A percentile compares a stretch with the other conserved stretches of the same genome.
phyloP scores from a whole-genome alignment of 2,329 filamentous ascomycete species.

The Hypomyces perniciosus region DNA sequence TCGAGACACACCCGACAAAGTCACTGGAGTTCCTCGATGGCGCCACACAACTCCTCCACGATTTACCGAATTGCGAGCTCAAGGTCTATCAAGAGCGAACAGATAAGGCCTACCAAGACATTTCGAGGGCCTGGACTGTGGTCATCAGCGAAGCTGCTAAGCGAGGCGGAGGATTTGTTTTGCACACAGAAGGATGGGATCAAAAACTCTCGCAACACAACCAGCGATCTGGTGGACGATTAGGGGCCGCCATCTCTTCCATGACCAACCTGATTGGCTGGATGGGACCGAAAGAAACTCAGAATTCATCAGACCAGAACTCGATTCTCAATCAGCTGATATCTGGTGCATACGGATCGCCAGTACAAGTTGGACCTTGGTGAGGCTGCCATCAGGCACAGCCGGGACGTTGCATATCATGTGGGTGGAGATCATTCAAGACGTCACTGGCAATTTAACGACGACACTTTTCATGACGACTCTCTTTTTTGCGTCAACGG shows the following conservation, averaged over 20 bases:
- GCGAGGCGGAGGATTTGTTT: conserved; percentile 78
- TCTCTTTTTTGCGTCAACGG: conserved; percentile 30
- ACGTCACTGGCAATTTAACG: conserved; percentile 26
- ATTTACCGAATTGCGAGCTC: conserved; percentile 84
- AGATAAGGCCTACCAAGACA: conserved; percentile 92
- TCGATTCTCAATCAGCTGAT: conserved; percentile 59
- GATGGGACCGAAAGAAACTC: conserved; percentile 50
- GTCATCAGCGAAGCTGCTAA: conserved; percentile 90
- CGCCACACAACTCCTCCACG: conserved; percentile 84
- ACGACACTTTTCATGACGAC: conserved; percentile 27
- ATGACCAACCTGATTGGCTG: conserved; percentile 71
- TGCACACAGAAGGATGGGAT: conserved; percentile 91
- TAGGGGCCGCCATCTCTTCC: conserved; percentile 73
- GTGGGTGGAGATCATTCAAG: conserved; percentile 12
- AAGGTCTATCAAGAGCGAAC: conserved; percentile 88
- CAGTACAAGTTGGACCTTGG: conserved; percentile 59
- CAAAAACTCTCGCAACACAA: conserved; percentile 83
- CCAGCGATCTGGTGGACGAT: conserved; percentile 72
- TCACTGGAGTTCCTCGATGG: conserved; percentile 85
- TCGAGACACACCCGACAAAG: conserved; percentile 74
- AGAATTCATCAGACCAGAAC: conserved; percentile 36
- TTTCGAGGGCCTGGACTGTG: conserved; percentile 85
- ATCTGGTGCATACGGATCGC: conserved; percentile 52
- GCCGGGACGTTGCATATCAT: not conserved
- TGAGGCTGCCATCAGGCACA: conserved; percentile 25